phyloP scores from a whole-genome alignment of 2,329 filamentous ascomycete species.

The Drechmeria coniospora region DNA sequence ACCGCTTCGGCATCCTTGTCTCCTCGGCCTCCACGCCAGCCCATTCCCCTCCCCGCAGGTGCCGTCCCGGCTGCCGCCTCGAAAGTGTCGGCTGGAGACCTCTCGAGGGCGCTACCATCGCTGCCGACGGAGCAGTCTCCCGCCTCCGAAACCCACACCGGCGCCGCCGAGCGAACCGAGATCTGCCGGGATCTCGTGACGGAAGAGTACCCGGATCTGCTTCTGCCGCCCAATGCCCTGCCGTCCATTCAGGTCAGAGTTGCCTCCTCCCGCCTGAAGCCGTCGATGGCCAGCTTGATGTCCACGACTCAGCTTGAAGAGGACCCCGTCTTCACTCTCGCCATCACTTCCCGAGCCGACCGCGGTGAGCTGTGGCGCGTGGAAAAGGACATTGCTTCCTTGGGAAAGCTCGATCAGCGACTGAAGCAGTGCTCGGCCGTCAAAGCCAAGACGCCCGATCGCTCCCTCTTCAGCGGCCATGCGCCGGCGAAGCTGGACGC shows the following conservation, averaged over 20 bases:
- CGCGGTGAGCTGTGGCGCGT: conserved; percentile 77
- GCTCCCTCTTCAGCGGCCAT: conserved; percentile 77
- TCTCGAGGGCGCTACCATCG: too few relatives aligned
- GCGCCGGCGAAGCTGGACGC: conserved; percentile 88
- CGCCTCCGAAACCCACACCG: conserved; percentile 13
- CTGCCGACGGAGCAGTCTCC: conserved; percentile 19
- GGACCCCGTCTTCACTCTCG: conserved; percentile 86
- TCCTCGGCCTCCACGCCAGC: conserved; percentile 57
- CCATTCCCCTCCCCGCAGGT: conserved; percentile 58
- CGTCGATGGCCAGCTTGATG: conserved; percentile 72
- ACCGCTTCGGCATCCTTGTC: conserved; percentile 48
- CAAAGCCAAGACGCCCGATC: conserved; percentile 64
- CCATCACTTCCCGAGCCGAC: conserved; percentile 64
- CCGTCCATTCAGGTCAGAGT: conserved; percentile 76
- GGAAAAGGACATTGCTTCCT: conserved; percentile 75
- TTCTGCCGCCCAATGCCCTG: conserved; percentile 78
- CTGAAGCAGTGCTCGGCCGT: conserved; percentile 62
- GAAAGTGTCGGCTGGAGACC: too few relatives aligned
- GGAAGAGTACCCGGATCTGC: conserved; percentile 72
- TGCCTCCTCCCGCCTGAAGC: conserved; percentile 86
- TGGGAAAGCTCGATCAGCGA: conserved; percentile 68
- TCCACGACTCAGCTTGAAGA: conserved; percentile 70
- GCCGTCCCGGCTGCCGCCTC: too few relatives aligned
- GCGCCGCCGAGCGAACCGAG: conserved; percentile 27
- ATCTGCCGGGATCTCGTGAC: conserved; percentile 68